Base-by-base conservation (phyloP, 306 rosid genomes). In the Trifolium repens region DNA sequence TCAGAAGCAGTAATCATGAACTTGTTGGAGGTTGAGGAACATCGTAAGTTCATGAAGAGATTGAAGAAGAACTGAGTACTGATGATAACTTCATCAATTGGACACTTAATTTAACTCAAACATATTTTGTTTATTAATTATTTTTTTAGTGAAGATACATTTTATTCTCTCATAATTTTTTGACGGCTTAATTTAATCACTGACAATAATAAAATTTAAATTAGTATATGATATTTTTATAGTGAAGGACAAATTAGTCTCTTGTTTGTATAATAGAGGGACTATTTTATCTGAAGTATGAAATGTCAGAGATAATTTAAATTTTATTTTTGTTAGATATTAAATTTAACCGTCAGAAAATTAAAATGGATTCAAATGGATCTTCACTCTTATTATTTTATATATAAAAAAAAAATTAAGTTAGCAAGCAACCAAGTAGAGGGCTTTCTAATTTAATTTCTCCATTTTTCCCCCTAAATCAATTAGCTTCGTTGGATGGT, bases 1-100 rank as follows among this genome's bases (percentile, higher is more conserved):
- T 80, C 87, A 3, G 85, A 80, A 8, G 87, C 87, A 68, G 87
- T 84, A 80, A 62, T 84, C 8, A 66, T 59, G 68, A 84, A 84
- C 74, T 73, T 84, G 37, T 8, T 77, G 35, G 87, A 84, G 72
- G 78, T 76, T 5, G 87, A 84, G 44, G 84, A 80, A 76, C 80
- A 80, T 39, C 54, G 16, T 57, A 78, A 74, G 68, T 77, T 14
- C 46, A 44, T 53, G 65, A 62, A 43, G 82, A 69, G 27, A 22
- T 22, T 22, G 24, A 22, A 22, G 24, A 22, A 22, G 64, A 78
- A 67, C 19, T 17, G 19, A 17, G 19, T 17, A 17, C 19, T 17
- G 19, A 17, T 17, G 19, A 17, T 17, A 17, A 66, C 3, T 17
- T 43, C 27, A 42, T 42, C 10, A 42, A 42, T 26, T 55, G 39